phyloP scores from a whole-genome alignment of 208 protist species.

The Leptomonas pyrrhocoris region DNA sequence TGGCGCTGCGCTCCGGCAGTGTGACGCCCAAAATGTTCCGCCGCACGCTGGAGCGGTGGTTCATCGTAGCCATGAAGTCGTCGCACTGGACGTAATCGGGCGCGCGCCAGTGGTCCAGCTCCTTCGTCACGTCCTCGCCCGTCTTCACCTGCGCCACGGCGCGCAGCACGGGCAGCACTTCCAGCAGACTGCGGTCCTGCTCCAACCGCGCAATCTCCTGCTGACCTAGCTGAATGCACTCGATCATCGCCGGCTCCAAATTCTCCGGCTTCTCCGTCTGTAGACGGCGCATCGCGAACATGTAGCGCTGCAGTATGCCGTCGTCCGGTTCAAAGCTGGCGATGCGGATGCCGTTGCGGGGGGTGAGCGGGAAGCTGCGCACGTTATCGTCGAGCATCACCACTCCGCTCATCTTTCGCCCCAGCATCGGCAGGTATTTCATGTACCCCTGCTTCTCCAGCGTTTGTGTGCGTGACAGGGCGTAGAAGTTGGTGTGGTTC shows the following conservation, averaged over 20 bases:
- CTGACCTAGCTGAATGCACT: constrained; percentile 39
- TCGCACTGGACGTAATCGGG: constrained; percentile 79
- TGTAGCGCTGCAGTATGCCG: constrained; percentile 49
- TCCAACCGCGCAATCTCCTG: constrained; percentile 51
- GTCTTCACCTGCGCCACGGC: constrained; percentile 39
- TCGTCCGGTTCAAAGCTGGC: constrained; percentile 62
- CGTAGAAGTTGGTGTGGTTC: constrained; percentile 82
- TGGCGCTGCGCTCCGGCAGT: constrained; percentile 31
- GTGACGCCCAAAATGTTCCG: constrained; percentile 55
- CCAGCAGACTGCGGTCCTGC: constrained; percentile 56
- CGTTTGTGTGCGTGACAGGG: constrained; percentile 83
- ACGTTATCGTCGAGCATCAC: constrained; percentile 91
- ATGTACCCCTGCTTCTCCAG: constrained; percentile 76
- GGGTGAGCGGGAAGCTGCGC: constrained; percentile 86
- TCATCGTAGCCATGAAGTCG: constrained; percentile 81
- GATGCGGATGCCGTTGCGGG: constrained; percentile 80
- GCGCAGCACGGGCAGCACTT: constrained; percentile 78
- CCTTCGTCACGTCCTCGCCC: constrained; percentile 50
- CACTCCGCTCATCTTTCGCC: constrained; percentile 57
- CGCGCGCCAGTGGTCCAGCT: constrained; percentile 84
- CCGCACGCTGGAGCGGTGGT: constrained; percentile 55
- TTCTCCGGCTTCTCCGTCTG: constrained; percentile 32
- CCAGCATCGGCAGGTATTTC: constrained; percentile 90
- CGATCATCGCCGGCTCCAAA: constrained; percentile 26
- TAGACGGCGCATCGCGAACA: constrained; percentile 28